These are phyloP conservation scores for Leucosporidium yakuticum DNA, from an alignment of 768 basidiomycete genomes.

Conservation along the genomic window DNA sequence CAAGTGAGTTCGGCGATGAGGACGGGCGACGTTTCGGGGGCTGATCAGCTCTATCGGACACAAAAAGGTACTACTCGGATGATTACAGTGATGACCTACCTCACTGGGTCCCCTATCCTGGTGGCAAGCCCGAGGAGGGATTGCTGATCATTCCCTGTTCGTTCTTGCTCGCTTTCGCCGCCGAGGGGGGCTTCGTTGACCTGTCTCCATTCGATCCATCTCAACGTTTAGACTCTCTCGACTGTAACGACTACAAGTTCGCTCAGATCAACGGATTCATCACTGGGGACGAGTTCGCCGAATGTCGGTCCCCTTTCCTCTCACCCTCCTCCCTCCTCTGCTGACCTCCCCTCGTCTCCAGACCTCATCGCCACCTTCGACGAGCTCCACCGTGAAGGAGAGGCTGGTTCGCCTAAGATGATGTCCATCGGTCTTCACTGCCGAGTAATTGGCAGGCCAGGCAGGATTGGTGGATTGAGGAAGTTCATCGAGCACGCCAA, in stretches of 20 bases:
- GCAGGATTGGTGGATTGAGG: conserved; percentile 35
- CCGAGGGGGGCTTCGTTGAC: too few species aligned
- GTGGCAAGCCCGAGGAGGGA: conserved; percentile 22
- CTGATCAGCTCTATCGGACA: background rate
- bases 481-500: conserved; percentile 38
- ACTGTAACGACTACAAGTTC: conserved; percentile 18
- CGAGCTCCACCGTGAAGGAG: conserved; percentile 11
- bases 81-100: conserved; percentile 26
- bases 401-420: conserved; percentile 17
- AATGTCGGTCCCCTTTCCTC: background rate
- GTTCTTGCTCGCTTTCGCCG: background rate
- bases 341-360: background rate
- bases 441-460: conserved; percentile 37
- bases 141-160: conserved; percentile 37
- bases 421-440: conserved; percentile 39
- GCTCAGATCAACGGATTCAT: conserved; percentile 3
- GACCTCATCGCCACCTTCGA: conserved; percentile 22
- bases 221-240: background rate
- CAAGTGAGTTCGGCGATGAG: conserved; percentile 24
- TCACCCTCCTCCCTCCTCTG: too few species aligned
- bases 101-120: conserved; percentile 34
- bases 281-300: conserved; percentile 3
- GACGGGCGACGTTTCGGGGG: background rate
- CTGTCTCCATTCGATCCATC: background rate
- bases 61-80: background rate